Evolutionary conservation across 768 basidiomycete species (phyloP), one percentile per base, ranked within the genome.

Genomic region (Leccinum disarticulatum): DNA sequence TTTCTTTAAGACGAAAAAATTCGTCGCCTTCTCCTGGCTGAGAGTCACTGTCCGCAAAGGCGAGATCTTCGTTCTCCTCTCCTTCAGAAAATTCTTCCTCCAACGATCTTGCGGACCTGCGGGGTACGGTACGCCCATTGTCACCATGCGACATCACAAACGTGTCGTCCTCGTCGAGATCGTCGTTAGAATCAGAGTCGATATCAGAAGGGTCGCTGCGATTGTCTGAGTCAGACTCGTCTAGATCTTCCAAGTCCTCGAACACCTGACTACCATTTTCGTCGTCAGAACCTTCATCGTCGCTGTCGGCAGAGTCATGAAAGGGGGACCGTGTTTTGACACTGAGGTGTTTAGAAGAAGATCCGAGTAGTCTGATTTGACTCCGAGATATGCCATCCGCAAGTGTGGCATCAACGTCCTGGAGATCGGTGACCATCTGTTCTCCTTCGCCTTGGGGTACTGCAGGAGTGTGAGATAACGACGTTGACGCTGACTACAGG

Each of bases 371-470:
- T 36, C 83, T 81, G 61, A 99, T 95, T 58, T 90, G 83, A 66
- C 91, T 93, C 58, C 83, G 82, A 17, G 87, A 82, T 31, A 98
- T 87, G 8, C 80, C 83, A 65, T 95, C 94, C 60, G 88, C 95
- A 30, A 99, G 86, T 0, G 95, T 98, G 3, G 79, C 74, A 30
- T 78, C 76, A 19, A 87, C 91, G 62, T 95, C 97, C 73, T 99
- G 97, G 14, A 99, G 80, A 71, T 93, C 91, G 81, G 98, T 91
- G 13, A 99, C 94, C 97, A 99, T 98, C 71, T 88, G 83, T 70
- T 98, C 96, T 15, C 97, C 97, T 74, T 97, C 96, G 9, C 95
- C 96, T 68, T 90, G 90, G 4, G 81, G 81, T 51, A 82, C 87
- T 87, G 65, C 43, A 6, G 19, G 3, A 46, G 19, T 6, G 5